phyloP scores from a whole-genome alignment of 1,284 basidiomycete species.

The Pyrrhoderma lamaoense region DNA sequence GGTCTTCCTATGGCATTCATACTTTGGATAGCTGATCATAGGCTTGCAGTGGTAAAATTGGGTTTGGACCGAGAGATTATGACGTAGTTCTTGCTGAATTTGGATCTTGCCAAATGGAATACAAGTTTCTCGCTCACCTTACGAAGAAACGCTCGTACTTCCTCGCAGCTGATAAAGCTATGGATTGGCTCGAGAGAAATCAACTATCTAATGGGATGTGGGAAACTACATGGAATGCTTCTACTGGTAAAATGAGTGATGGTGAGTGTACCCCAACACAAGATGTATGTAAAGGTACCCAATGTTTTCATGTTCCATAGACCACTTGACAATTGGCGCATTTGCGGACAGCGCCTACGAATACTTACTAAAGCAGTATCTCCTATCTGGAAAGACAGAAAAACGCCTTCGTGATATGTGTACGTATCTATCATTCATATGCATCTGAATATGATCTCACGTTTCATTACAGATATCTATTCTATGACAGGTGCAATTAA shows the following conservation, averaged over 20 bases:
- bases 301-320: background rate
- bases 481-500: slow-evolving; percentile 54
- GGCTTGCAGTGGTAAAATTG: slow-evolving; percentile 23
- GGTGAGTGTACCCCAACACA: slow-evolving; percentile 7
- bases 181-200: slow-evolving; percentile 36
- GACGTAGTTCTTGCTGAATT: slow-evolving; percentile 44
- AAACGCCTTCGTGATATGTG: slow-evolving; percentile 55
- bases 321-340: slow-evolving; percentile 16
- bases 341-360: slow-evolving; percentile 35
- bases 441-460: background rate
- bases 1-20: background rate
- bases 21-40: background rate
- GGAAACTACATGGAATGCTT: slow-evolving; percentile 21
- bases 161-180: slow-evolving; percentile 33
- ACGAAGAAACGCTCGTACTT: slow-evolving; percentile 43
- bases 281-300: background rate
- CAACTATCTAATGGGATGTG: slow-evolving; percentile 21
- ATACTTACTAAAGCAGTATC: slow-evolving; percentile 67
- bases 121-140: slow-evolving; percentile 47
- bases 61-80: slow-evolving; percentile 30
- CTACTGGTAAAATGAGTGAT: slow-evolving; percentile 14
- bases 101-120: slow-evolving; percentile 51
- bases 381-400: slow-evolving; percentile 56
- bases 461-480: slow-evolving; percentile 44
- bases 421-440: slow-evolving; percentile 28